Evolutionary conservation across 2,329 filamentous ascomycete genomes (phyloP), one percentile per base, ranked within the genome.

Genomic region (Ophiocordyceps sinensis): DNA sequence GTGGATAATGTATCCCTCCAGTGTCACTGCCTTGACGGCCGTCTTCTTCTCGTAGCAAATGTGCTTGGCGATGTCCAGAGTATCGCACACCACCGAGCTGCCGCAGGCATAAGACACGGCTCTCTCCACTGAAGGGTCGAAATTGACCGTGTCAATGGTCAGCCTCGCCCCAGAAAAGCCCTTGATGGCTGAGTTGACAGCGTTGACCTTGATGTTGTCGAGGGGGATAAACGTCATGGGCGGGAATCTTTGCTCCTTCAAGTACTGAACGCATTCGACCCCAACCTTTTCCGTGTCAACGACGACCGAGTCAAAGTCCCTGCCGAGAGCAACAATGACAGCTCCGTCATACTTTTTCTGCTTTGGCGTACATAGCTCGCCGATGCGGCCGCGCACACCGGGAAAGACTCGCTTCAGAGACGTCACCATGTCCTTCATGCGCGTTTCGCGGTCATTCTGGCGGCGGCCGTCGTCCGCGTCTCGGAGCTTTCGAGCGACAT

Each of bases 291-390:
- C 87, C 2, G 86, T 89, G 52, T 98, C 91, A 10, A 96, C 89
- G 38, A 98, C 79, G 36, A 98, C 82, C 0, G 88, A 85, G 58
- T 98, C 89, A 57, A 94, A 94, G 55, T 96, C 85, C 41, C 85
- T 79, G 39, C 91, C 91, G 4, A 98, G 75, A 7, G 94, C 87
- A 19, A 86, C 93, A 52, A 85, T 86, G 47, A 98, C 85, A 37
- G 91, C 91, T 50, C 91, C 85, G 47, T 91, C 85, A 54, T 81
- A 98, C 59, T 95, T 96, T 64, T 94, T 95, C 64, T 95, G 86
- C 61, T 95, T 96, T 1, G 91, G 89, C 49, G 85, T 88, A 65
- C 91, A 95, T 35, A 98, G 74, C 49, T 94, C 86, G 47, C 86
- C 85, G 37, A 96, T 77, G 37, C 89, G 80, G 17, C 91, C 91